Evolutionary conservation across 2,329 filamentous ascomycete genomes (phyloP).

Genomic region (Bipolaris oryzae): DNA sequence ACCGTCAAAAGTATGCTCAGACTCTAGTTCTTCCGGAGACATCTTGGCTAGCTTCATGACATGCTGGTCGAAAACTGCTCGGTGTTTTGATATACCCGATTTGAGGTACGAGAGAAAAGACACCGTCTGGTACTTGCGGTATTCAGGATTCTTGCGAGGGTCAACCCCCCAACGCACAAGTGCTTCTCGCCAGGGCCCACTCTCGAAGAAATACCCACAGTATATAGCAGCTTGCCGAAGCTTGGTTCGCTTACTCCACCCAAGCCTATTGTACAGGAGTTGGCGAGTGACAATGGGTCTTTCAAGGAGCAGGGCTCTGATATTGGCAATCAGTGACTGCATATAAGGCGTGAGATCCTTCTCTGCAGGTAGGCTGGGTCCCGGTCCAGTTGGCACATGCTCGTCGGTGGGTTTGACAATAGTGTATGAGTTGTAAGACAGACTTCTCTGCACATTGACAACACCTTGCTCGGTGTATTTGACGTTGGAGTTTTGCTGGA

Average conservation of each 20-base stretch:
- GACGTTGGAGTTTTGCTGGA: slow-evolving; percentile 84
- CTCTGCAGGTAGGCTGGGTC: slow-evolving; percentile 61
- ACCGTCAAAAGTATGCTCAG: slow-evolving; percentile 80
- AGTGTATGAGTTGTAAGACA: slow-evolving; percentile 48
- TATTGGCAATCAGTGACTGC: slow-evolving; percentile 66
- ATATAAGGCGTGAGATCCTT: slow-evolving; percentile 62
- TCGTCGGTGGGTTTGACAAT: slow-evolving; percentile 67
- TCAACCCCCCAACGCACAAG: slow-evolving; percentile 87
- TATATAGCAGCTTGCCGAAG: slow-evolving; percentile 81
- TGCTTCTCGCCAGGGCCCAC: slow-evolving; percentile 88
- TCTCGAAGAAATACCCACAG: slow-evolving; percentile 89
- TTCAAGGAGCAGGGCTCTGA: slow-evolving; percentile 70
- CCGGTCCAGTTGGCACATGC: slow-evolving; percentile 65
- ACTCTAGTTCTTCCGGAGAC: slow-evolving; percentile 31
- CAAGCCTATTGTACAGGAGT: slow-evolving; percentile 75
- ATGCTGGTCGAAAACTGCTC: slow-evolving; percentile 35
- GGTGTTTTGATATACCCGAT: slow-evolving; percentile 33
- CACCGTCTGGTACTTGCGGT: slow-evolving; percentile 84
- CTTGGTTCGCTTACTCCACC: slow-evolving; percentile 57
- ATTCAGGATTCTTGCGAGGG: slow-evolving; percentile 76
- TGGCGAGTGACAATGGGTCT: slow-evolving; percentile 88
- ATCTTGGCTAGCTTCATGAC: slow-evolving; percentile 31
- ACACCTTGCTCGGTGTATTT: slow-evolving; percentile 58
- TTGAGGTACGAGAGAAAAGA: slow-evolving; percentile 45
- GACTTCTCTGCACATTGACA: slow-evolving; percentile 37